Evolutionary conservation across 805 yeast species (phyloP), one percentile per base, ranked within the genome.

Genomic region (Metschnikowia chrysomelidarum): DNA sequence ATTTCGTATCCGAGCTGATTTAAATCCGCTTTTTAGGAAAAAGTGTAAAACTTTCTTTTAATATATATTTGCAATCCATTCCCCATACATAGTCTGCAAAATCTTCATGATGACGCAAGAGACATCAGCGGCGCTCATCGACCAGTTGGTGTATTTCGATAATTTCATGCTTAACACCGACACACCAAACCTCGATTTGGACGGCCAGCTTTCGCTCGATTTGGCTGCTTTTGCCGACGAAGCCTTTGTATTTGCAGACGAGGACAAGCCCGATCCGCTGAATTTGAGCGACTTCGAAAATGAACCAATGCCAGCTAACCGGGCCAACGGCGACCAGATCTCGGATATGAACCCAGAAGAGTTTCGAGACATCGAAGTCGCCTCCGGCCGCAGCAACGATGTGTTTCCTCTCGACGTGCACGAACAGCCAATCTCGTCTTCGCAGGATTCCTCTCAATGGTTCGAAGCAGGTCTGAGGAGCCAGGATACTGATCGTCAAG

Each of bases 141-240:
- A 84, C 53, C 94, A 84, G 62, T 64, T 84, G 38, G 89, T 85
- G 2, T 84, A 82, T 49, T 85, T 84, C 22, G 94, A 84, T 54
- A 82, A 81, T 43, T 82, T 83, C 51, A 75, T 84, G 67, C 36
- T 38, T 23, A 44, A 33, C 29, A 59, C 53, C 64, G 62, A 43
- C 60, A 64, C 62, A 37, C 72, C 67, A 32, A 65, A 61, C 57
- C 47, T 51, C 50, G 69, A 62, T 37, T 52, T 59, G 15, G 70
- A 65, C 39, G 67, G 66, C 7, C 71, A 64, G 44, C 52, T 68
- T 8, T 60, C 67, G 19, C 53, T 68, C 12, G 93, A 84, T 51
- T 68, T 84, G 44, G 84, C 87, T 12, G 89, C 88, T 1, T 84
- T 84, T 69, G 91, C 89, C 0, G 89, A 83, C 49, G 89, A 82